Conservation (phyloP, 2,329 filamentous ascomycete genomes). For the Cladorrhinum sp. region DNA sequence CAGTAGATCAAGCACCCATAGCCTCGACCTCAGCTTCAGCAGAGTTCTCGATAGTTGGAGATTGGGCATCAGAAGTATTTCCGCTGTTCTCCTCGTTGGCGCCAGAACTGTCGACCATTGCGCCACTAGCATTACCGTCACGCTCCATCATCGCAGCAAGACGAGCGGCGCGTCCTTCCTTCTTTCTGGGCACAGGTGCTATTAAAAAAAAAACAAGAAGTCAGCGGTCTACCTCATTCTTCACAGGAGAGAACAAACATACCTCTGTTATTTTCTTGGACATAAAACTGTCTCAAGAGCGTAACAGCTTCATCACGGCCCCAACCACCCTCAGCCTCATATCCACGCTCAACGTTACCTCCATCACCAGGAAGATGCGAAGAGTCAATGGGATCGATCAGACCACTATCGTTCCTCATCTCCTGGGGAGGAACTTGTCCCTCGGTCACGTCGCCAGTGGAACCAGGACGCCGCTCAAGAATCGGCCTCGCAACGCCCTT, state of each 20-base stretch:
- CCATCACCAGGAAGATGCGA: slow-evolving; percentile 48
- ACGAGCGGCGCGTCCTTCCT: slow-evolving; percentile 53
- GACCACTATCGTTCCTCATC: slow-evolving; percentile 11
- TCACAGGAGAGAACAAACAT: slow-evolving; percentile 28
- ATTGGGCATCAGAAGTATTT: background rate
- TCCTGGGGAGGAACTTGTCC: slow-evolving; percentile 10
- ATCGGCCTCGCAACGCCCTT: slow-evolving; percentile 29
- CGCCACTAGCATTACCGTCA: slow-evolving; percentile 32
- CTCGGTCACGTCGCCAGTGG: slow-evolving; percentile 12
- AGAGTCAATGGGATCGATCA: slow-evolving; percentile 15
- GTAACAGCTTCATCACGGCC: slow-evolving; percentile 91
- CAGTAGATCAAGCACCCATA: no score
- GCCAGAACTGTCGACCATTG: slow-evolving; percentile 13
- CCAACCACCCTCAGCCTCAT: slow-evolving; percentile 81
- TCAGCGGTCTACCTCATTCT: background rate
- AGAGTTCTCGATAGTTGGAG: background rate
- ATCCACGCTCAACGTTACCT: slow-evolving; percentile 72
- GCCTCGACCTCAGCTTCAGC: background rate
- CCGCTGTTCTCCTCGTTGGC: background rate
- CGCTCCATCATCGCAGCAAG: slow-evolving; percentile 51
- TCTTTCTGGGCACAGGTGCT: slow-evolving; percentile 54
- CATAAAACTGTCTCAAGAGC: slow-evolving; percentile 88
- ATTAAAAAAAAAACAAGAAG: background rate
- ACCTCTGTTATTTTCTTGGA: slow-evolving; percentile 96
- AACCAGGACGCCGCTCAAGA: slow-evolving; percentile 24